phyloP scores from a whole-genome alignment of 2,329 filamentous ascomycete species.

The Curvularia sp. region DNA sequence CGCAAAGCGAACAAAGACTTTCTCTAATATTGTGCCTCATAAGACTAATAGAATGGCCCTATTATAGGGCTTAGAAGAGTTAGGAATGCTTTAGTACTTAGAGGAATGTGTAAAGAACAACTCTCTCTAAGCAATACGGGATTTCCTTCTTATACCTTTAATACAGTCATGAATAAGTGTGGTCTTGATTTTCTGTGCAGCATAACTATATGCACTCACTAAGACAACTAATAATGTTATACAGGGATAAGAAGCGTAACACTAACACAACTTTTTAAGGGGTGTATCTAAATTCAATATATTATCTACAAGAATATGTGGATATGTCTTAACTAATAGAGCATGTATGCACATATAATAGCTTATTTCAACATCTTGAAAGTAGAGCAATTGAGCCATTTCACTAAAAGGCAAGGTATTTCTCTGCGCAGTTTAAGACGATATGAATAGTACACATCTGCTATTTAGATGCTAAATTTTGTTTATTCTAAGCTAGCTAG shows the following conservation, averaged over 20 bases:
- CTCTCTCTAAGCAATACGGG: background rate
- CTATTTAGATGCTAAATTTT: background rate
- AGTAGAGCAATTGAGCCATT: slow-evolving; percentile 1
- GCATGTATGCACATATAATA: too few relatives aligned
- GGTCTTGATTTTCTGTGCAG: background rate
- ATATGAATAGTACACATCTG: background rate
- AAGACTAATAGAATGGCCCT: background rate
- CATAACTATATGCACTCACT: background rate
- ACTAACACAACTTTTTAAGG: background rate
- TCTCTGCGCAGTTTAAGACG: background rate
- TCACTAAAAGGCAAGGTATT: background rate
- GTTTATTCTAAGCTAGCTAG: background rate
- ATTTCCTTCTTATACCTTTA: background rate
- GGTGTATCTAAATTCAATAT: too few relatives aligned
- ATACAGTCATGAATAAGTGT: slow-evolving; percentile 1
- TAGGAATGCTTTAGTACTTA: background rate
- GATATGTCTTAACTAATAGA: too few relatives aligned
- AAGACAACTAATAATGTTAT: background rate
- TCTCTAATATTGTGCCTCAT: background rate
- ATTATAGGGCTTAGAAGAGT: background rate
- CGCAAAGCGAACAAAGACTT: slow-evolving; percentile 11
- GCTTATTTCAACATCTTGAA: background rate
- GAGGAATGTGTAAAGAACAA: background rate
- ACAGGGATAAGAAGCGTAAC: background rate
- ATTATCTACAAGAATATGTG: too few relatives aligned